Conservation (phyloP, 306 rosid species). For the Quercus wislizeni region DNA sequence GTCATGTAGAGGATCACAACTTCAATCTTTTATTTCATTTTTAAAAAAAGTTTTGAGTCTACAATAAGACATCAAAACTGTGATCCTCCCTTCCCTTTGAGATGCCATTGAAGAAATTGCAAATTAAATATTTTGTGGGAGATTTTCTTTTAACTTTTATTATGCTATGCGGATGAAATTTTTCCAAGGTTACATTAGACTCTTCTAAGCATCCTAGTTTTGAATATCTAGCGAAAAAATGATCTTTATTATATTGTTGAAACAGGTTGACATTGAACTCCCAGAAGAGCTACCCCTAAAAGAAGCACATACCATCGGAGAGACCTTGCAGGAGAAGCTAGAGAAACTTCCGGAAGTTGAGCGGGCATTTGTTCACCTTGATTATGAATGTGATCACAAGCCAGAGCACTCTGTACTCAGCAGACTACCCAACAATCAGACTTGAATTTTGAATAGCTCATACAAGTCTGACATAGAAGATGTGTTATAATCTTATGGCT, state of each 20-base stretch:
- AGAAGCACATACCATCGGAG: constrained; percentile 70
- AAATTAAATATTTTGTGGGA: neutral
- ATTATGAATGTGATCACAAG: constrained; percentile 94
- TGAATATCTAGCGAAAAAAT: neutral
- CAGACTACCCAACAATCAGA: constrained; percentile 60
- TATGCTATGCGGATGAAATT: neutral
- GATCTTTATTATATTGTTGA: neutral
- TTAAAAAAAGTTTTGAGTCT: neutral
- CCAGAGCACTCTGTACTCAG: constrained; percentile 85
- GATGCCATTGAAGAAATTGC: neutral
- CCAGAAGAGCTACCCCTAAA: constrained; percentile 58
- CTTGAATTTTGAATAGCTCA: constrained; percentile 19
- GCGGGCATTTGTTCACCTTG: constrained; percentile 88
- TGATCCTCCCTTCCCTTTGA: neutral
- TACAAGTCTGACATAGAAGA: neutral
- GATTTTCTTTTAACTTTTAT: neutral
- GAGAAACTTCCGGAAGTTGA: constrained; percentile 66
- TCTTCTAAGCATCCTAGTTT: neutral
- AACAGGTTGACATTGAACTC: constrained; percentile 69
- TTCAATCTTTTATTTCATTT: neutral
- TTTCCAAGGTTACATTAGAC: neutral
- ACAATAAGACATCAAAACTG: neutral
- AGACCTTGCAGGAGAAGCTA: constrained; percentile 50
- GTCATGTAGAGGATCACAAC: no score
- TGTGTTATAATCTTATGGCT: no score